Percentiles rank a stretch among this genome's conserved stretches.
These are phyloP conservation scores for Backusella liffmaniae DNA, from an alignment of 192 early-diverging fungal species.

Conservation along the genomic window DNA sequence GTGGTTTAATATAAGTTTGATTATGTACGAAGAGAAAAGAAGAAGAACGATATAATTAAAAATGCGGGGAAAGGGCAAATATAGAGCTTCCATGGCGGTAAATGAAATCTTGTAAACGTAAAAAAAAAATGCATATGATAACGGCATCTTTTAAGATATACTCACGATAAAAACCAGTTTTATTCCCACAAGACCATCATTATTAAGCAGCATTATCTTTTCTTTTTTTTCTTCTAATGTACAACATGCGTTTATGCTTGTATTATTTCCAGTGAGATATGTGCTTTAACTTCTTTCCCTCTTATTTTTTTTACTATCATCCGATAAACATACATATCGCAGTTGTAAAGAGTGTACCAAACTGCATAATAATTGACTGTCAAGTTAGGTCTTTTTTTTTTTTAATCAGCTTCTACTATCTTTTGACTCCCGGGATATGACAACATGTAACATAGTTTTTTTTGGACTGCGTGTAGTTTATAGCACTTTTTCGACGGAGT, in stretches of 20 bases:
- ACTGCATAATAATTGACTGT: not conserved
- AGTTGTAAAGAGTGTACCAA: not conserved
- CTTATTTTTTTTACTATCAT: too few species aligned
- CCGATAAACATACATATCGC: not conserved
- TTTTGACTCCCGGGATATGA: too few species aligned
- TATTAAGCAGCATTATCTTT: not conserved
- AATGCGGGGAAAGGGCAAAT: not conserved
- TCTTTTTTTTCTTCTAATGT: not conserved
- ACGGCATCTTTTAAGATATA: not conserved
- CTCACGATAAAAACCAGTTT: not conserved
- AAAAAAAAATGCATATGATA: not conserved
- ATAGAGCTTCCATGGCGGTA: not conserved
- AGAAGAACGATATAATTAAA: not conserved
- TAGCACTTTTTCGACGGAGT: too few species aligned
- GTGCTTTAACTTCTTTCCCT: not conserved
- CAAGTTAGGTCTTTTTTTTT: too few species aligned
- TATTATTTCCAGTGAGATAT: not conserved
- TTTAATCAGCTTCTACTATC: too few species aligned
- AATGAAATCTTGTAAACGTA: not conserved
- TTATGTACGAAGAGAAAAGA: not conserved
- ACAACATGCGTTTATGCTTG: not conserved
- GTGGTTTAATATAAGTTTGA: not conserved
- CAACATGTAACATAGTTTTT: too few species aligned
- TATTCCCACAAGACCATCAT: not conserved
- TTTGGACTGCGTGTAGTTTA: too few species aligned